Conservation (phyloP, 345 rosid genomes). For the Odontarrhena argentea region DNA sequence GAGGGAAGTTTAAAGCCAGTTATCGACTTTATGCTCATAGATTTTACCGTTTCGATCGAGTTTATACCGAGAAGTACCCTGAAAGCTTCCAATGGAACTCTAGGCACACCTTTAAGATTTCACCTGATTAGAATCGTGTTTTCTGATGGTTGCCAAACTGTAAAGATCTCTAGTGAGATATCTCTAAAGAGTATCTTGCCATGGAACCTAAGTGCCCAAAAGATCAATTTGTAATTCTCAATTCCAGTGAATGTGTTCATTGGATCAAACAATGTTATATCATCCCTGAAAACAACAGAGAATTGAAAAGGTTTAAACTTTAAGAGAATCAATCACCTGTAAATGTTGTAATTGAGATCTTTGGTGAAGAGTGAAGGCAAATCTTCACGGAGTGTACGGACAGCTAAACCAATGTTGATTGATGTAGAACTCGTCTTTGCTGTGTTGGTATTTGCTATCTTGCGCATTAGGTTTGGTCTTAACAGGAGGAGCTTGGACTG, state of each 20-base stretch:
- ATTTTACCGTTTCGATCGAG: too few species aligned
- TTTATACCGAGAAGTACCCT: conserved; percentile 80
- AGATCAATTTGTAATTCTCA: conserved; percentile 75
- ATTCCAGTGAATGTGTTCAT: conserved; percentile 82
- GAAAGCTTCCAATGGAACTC: conserved; percentile 94
- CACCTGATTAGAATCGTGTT: conserved; percentile 80
- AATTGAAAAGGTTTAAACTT: too few species aligned
- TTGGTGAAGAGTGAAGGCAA: conserved; percentile 68
- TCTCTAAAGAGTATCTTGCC: conserved; percentile 52
- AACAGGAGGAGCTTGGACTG: conserved; percentile 43
- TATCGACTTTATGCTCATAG: too few species aligned
- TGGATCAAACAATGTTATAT: conserved; percentile 76
- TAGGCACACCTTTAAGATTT: conserved; percentile 78
- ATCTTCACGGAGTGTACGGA: conserved; percentile 87
- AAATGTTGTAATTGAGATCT: conserved; percentile 84
- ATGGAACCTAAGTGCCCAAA: conserved; percentile 91
- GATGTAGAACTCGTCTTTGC: conserved; percentile 68
- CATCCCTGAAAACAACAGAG: conserved; percentile 58
- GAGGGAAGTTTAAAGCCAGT: too few species aligned
- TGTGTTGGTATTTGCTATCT: conserved; percentile 43
- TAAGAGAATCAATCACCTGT: conserved; percentile 52
- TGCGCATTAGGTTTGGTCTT: conserved; percentile 38
- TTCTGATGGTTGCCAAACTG: conserved; percentile 88
- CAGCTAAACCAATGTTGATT: conserved; percentile 84
- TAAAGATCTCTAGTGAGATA: too few species aligned